Conservation (phyloP, 495 filamentous ascomycete genomes). For the Daldinia loculata region DNA sequence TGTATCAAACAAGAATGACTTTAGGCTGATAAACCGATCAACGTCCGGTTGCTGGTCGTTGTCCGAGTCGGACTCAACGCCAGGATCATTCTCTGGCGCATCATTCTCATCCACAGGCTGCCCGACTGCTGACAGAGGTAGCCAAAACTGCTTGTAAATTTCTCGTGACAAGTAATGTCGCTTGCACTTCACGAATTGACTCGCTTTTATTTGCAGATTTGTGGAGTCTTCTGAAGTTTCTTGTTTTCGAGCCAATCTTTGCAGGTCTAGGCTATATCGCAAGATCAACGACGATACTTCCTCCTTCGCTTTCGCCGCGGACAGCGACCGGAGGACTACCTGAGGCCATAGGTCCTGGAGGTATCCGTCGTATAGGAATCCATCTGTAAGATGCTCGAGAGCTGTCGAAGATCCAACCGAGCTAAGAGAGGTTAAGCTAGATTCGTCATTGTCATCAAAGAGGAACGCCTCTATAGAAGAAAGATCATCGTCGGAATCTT, state of each 20-base stretch:
- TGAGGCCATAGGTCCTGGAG: conserved; percentile 12
- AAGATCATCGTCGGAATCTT: conserved; percentile 5
- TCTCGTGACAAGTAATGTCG: neutral
- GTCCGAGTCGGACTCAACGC: neutral
- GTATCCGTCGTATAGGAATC: conserved; percentile 4
- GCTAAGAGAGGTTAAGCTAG: neutral
- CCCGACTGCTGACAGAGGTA: neutral
- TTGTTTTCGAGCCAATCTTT: neutral
- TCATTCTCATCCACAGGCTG: neutral
- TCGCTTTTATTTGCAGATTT: neutral
- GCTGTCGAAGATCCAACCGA: neutral
- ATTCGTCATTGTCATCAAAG: neutral
- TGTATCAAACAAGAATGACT: neutral
- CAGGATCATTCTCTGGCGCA: neutral
- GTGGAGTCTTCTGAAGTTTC: neutral
- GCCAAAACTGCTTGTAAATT: conserved; percentile 8
- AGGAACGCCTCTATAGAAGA: neutral
- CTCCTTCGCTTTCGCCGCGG: conserved; percentile 1
- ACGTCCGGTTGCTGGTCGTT: neutral
- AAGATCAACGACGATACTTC: neutral
- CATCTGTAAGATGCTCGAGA: conserved; percentile 1
- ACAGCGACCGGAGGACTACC: neutral
- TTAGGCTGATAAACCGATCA: neutral
- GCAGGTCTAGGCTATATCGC: conserved; percentile 8
- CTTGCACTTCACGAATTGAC: conserved; percentile 12